A percentile compares a stretch with the other conserved stretches of the same genome.
These are phyloP conservation scores for Sphaerulina vaccinii DNA, from an alignment of 2,329 filamentous ascomycete species.

Conservation along the genomic window DNA sequence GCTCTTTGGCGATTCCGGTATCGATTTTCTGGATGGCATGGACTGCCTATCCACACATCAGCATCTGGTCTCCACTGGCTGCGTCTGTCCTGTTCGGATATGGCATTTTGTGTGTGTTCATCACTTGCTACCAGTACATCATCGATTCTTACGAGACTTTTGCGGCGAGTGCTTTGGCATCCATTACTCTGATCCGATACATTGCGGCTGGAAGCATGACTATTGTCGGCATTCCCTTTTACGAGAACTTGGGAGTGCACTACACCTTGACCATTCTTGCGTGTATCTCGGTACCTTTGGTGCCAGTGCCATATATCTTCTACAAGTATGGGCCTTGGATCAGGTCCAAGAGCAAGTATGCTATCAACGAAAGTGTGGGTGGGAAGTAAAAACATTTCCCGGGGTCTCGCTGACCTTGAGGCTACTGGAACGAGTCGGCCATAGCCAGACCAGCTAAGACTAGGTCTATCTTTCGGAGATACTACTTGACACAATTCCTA, in stretches of 20 bases:
- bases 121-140: constrained; percentile 57
- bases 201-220: constrained; percentile 44
- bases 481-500: no score
- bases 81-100: constrained; percentile 55
- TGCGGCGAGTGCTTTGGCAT: constrained; percentile 50
- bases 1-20: constrained; percentile 50
- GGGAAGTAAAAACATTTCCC: neutral
- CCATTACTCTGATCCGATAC: constrained; percentile 43
- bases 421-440: no score
- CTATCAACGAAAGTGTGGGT: neutral
- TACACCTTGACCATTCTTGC: constrained; percentile 24
- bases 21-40: constrained; percentile 60
- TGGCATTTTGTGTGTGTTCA: constrained; percentile 52
- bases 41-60: constrained; percentile 47
- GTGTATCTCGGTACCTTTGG: constrained; percentile 17
- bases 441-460: no score
- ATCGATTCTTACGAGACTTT: constrained; percentile 58
- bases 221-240: constrained; percentile 38
- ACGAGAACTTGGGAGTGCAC: constrained; percentile 23
- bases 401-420: no score
- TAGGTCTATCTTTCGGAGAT: no score
- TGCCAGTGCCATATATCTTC: constrained; percentile 22
- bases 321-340: constrained; percentile 30
- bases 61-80: constrained; percentile 52
- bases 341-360: constrained; percentile 22